phyloP scores from a whole-genome alignment of 2,329 filamentous ascomycete species.

The Parastagonospora avenae region DNA sequence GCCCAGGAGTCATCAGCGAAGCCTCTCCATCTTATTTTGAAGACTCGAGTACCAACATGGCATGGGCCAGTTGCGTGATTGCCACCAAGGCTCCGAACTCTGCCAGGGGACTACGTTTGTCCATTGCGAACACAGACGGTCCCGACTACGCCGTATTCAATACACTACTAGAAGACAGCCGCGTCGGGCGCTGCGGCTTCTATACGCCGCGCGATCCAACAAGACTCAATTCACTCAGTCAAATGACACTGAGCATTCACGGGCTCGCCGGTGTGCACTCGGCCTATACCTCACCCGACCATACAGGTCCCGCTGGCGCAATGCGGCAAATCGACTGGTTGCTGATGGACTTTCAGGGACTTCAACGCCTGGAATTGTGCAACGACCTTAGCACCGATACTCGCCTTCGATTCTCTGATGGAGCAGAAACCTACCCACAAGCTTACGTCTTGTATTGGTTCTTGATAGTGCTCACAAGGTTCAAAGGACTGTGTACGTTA shows the following conservation, averaged over 20 bases:
- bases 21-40: slow-evolving; percentile 8
- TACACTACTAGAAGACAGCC: slow-evolving; percentile 17
- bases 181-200: slow-evolving; percentile 8
- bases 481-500: too few species aligned
- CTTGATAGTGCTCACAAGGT: slow-evolving; percentile 1
- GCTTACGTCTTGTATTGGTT: slow-evolving; percentile 13
- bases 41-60: slow-evolving; percentile 14
- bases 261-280: too few species aligned
- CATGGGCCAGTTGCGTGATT: slow-evolving; percentile 17
- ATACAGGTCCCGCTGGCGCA: slow-evolving; percentile 9
- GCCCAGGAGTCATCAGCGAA: slow-evolving; percentile 2
- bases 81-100: background rate
- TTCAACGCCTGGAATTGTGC: slow-evolving; percentile 11
- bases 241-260: slow-evolving; percentile 3
- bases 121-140: slow-evolving; percentile 17
- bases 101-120: slow-evolving; percentile 10
- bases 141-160: too few species aligned
- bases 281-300: too few species aligned
- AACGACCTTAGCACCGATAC: background rate
- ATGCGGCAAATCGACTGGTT: slow-evolving; percentile 11
- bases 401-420: slow-evolving; percentile 3
- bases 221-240: slow-evolving; percentile 3
- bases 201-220: background rate
- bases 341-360: background rate
- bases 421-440: slow-evolving; percentile 5